Percentiles rank a stretch among this genome's conserved stretches.
phyloP scores from a whole-genome alignment of 176 grass and related monocot genomes.

The Carex kokanica region DNA sequence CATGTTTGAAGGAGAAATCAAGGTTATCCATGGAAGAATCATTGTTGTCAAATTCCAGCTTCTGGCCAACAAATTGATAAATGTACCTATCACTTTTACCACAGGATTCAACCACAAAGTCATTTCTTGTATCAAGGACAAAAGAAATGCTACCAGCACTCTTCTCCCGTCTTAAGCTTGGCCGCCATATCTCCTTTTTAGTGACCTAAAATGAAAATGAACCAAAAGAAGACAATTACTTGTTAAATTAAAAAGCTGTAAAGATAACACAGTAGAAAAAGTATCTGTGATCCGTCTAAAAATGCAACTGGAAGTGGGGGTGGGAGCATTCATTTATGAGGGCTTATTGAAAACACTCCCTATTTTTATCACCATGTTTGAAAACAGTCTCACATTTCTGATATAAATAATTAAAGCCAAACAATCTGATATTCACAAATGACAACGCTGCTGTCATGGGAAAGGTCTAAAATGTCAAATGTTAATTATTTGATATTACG shows the following conservation, averaged over 20 bases:
- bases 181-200: slow-evolving; percentile 59
- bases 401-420: background rate
- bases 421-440: background rate
- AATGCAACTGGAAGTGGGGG: background rate
- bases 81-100: slow-evolving; percentile 65
- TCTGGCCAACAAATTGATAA: slow-evolving; percentile 71
- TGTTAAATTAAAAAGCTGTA: background rate
- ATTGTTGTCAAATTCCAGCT: slow-evolving; percentile 33
- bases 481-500: background rate
- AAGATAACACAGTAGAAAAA: background rate
- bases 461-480: background rate
- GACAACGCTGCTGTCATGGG: background rate
- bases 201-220: slow-evolving; percentile 54
- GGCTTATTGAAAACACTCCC: background rate
- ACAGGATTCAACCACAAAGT: slow-evolving; percentile 47
- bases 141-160: slow-evolving; percentile 29
- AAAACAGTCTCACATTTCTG: background rate
- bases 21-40: slow-evolving; percentile 39
- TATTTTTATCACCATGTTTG: background rate
- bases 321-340: background rate
- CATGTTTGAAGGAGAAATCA: slow-evolving; percentile 57
- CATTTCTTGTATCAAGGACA: slow-evolving; percentile 60
- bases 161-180: slow-evolving; percentile 35
- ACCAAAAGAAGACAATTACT: slow-evolving; percentile 13
- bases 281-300: background rate